Evolutionary conservation across 441 rosid species (phyloP).

Genomic region (Raphanus hybrid): DNA sequence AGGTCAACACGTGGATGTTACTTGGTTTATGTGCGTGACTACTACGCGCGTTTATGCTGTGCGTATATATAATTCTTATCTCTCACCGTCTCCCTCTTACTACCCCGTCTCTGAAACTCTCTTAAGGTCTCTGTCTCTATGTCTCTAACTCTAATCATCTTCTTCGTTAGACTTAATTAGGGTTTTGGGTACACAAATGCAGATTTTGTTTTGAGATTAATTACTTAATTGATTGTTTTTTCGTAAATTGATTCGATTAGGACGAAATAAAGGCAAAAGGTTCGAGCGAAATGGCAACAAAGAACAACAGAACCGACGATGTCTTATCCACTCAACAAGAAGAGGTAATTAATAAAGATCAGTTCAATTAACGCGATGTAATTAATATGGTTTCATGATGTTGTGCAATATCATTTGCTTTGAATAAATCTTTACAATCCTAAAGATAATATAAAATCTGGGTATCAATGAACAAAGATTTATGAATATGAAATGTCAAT

Average conservation of each 20-base stretch:
- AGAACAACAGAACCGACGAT: constrained; percentile 48
- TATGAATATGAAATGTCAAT: not conserved
- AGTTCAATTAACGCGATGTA: not conserved
- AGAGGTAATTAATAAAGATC: constrained; percentile 47
- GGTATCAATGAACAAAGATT: not conserved
- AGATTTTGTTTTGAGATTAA: not conserved
- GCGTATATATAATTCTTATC: not conserved
- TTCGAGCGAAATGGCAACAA: constrained; percentile 50
- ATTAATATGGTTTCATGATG: constrained; percentile 9
- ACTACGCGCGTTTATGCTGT: not conserved
- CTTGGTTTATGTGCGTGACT: not conserved
- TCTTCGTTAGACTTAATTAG: not conserved
- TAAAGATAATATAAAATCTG: constrained; percentile 6
- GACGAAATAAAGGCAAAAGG: constrained; percentile 23
- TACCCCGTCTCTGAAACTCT: not conserved
- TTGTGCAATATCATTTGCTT: not conserved
- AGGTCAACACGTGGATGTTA: not conserved
- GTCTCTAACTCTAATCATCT: not conserved
- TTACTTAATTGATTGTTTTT: not conserved
- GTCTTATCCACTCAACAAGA: constrained; percentile 45
- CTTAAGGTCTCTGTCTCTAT: constrained; percentile 8
- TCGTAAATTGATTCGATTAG: constrained; percentile 22
- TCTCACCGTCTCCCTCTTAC: not conserved
- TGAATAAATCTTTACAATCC: constrained; percentile 4
- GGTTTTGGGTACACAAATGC: not conserved